Base-by-base conservation (phyloP, 345 rosid species). In the Arabidopsis arenosa region DNA sequence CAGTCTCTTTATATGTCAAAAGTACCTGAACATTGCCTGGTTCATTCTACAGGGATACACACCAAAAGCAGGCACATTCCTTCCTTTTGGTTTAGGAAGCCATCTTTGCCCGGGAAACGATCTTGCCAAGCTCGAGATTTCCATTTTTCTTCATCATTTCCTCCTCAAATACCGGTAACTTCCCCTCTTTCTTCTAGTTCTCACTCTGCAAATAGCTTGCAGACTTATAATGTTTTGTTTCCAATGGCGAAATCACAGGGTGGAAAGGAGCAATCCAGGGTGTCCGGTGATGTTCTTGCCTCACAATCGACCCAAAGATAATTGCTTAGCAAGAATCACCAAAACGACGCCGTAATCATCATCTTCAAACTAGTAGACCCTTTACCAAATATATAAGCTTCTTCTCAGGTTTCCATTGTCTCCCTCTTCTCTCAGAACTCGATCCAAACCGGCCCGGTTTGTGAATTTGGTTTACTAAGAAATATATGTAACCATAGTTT, bases 11-110 rank as follows among this genome's bases (percentile, higher is more conserved):
- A 21, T 18, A 53, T 40, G 64, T 55, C 33, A 18, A 41, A 12
- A 62, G 63, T 15, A 52, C 13, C 39, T 15, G 53, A 66, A 68
- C 28, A 75, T 11, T 39, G 26, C 40, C 1, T 66, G 49, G 47
- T 43, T 49, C 9, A 51, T 71, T 44, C 0, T 15, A 62, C 52
- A 93, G 97, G 81, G 78, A 74, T 72, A 55, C 67, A 84, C 74
- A 10, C 74, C 91, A 8, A 93, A 81, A 82, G 86, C 96, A 12
- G 89, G 96, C 28, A 70, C 70, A 51, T 93, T 89, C 80, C 89
- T 93, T 73, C 97, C 93, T 41, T 93, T 93, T 68, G 98, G 98
- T 72, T 88, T 84, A 61, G 95, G 98, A 75, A 88, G 90, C 72
- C 81, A 87, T 77, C 61, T 90, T 44, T 93, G 97, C 75, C 97